A percentile compares a stretch with the other conserved stretches of the same genome.
Conservation (phyloP, 2,329 filamentous ascomycete species). For the Fusarium heterosporum region DNA sequence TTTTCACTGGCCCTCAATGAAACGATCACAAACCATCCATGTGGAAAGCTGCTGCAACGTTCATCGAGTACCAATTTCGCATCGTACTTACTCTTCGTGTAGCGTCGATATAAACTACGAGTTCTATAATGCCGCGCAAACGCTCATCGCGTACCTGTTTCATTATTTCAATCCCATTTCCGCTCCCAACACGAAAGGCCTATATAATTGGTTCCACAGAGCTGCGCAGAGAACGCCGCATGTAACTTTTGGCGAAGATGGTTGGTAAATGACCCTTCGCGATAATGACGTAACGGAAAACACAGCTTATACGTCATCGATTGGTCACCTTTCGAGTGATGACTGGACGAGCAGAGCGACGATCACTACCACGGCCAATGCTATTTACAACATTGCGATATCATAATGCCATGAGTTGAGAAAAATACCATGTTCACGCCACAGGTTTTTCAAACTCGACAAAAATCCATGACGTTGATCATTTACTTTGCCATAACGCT, state of each 20-base stretch:
- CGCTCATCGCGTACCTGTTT: too few relatives aligned
- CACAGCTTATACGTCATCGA: slow-evolving; percentile 10
- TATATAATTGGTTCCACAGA: too few relatives aligned
- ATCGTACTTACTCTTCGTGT: too few relatives aligned
- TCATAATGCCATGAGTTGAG: background rate
- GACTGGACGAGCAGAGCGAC: background rate
- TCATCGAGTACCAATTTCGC: too few relatives aligned
- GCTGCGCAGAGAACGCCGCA: too few relatives aligned
- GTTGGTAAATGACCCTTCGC: background rate
- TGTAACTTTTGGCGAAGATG: background rate
- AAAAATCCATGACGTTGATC: background rate
- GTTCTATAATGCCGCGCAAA: too few relatives aligned
- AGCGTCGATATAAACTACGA: too few relatives aligned
- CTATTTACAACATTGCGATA: background rate
- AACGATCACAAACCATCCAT: too few relatives aligned
- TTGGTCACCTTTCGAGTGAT: background rate
- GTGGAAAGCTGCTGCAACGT: too few relatives aligned
- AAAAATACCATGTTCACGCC: background rate
- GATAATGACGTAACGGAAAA: background rate
- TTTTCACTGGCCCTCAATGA: too few relatives aligned
- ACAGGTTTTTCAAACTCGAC: background rate
- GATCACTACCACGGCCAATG: background rate
- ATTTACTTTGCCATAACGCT: background rate
- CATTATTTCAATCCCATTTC: too few relatives aligned
- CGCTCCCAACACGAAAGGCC: too few relatives aligned